Evolutionary conservation across 768 basidiomycete species (phyloP), one percentile per base, ranked within the genome.

Genomic region (Lanmaoa rubissima): DNA sequence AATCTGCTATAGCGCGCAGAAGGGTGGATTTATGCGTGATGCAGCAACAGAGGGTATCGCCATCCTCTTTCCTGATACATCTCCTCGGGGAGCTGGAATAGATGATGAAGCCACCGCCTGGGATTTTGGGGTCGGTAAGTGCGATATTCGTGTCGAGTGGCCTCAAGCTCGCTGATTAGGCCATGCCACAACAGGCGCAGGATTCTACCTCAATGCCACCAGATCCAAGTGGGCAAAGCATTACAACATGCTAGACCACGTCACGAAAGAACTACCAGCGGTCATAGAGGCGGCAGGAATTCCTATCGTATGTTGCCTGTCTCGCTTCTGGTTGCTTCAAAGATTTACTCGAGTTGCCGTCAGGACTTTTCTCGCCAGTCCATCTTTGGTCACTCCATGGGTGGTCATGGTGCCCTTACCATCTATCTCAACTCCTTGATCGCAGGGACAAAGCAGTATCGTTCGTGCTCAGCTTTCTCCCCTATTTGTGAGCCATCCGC

Each of bases 321-420:
- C 32, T 50, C 21, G n/a, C 32, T 45, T 55, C 50, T 45, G 26
- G 12, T 32, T 24, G 28, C 17, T 49, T 39, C 14, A 21, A 44
- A 17, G 54, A 35, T 13, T 53, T 40, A 60, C 40, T 36, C 6
- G 32, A 24, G 21, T 41, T 32, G n/a, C 35, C 8, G 5, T 26
- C 64, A 94, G 92, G 93, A 98, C 76, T 80, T 87, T 62, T 79
- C 76, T 34, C 85, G 90, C 49, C 86, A 91, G 68, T 94, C 93
- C 21, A 87, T 98, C 65, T 90, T 93, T 67, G 97, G 97, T 11
- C 97, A 99, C 73, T 94, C 91, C 44, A 99, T 98, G 97, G 93
- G 92, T 55, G 97, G 97, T 2, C 94, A 97, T 68, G 97, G 97
- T 9, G 94, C 97, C 13, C 80, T 99, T 28, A 89, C 90, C 16